Evolutionary conservation across 495 filamentous ascomycete species (phyloP).

Genomic region (Podospora sp.): DNA sequence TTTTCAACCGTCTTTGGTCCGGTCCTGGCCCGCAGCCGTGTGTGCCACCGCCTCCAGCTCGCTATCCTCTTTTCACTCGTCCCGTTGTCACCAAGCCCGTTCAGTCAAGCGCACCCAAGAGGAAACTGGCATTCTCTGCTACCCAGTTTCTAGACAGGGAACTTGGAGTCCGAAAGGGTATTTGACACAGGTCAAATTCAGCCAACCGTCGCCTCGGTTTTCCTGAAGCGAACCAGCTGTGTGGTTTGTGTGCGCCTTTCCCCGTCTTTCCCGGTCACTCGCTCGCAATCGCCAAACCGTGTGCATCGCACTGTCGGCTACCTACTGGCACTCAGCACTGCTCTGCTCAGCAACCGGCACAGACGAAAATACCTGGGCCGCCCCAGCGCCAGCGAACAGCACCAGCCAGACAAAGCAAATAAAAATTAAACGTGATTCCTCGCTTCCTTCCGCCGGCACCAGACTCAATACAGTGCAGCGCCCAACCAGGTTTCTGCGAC

Average conservation of each 20-base stretch:
- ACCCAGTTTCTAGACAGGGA: constrained; percentile 49
- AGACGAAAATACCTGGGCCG: constrained; percentile 35
- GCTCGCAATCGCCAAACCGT: constrained; percentile 19
- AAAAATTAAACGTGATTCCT: constrained; percentile 47
- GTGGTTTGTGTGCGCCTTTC: constrained; percentile 33
- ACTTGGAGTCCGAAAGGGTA: constrained; percentile 43
- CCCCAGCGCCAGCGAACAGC: constrained; percentile 23
- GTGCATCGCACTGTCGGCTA: constrained; percentile 30
- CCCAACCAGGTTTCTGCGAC: constrained; percentile 58
- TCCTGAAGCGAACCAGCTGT: constrained; percentile 18
- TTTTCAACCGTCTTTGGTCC: constrained; percentile 49
- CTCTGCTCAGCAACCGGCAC: constrained; percentile 22
- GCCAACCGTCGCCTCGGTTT: constrained; percentile 26
- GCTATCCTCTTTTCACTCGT: constrained; percentile 64
- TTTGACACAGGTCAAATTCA: constrained; percentile 39
- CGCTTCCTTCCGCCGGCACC: constrained; percentile 53
- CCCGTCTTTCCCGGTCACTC: constrained; percentile 25
- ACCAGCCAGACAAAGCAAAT: constrained; percentile 39
- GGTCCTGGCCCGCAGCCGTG: constrained; percentile 45
- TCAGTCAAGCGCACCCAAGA: constrained; percentile 44
- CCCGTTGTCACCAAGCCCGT: constrained; percentile 61
- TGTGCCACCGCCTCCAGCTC: constrained; percentile 50
- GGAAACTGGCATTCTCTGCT: constrained; percentile 37
- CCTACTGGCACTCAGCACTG: constrained; percentile 24
- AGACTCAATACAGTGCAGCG: constrained; percentile 56